Evolutionary conservation across 768 basidiomycete genomes (phyloP).

Genomic region (Fistulinella prunicolor): DNA sequence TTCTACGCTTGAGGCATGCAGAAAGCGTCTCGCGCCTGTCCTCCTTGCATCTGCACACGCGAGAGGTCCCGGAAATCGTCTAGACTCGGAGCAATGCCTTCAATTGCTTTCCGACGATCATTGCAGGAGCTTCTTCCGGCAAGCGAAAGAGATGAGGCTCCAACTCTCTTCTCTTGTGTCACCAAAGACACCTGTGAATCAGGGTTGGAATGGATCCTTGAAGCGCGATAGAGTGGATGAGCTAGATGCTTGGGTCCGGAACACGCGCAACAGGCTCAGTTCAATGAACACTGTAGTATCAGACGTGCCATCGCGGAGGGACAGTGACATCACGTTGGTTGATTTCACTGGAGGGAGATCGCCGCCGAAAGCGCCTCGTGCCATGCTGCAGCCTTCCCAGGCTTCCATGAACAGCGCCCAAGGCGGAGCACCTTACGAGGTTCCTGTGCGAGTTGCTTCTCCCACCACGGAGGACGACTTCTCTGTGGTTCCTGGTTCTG

Average conservation of each 20-base stretch:
- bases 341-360: slow-evolving; percentile 12
- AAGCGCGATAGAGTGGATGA: slow-evolving; percentile 14
- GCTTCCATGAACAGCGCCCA: neutral
- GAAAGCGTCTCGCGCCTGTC: slow-evolving; percentile 23
- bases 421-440: neutral
- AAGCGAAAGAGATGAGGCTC: slow-evolving; percentile 24
- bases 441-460: neutral
- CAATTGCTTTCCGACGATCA: slow-evolving; percentile 28
- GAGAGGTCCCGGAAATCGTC: slow-evolving; percentile 12
- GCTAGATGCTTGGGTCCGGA: slow-evolving; percentile 12
- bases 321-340: slow-evolving; percentile 27
- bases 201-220: neutral
- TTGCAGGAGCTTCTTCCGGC: slow-evolving; percentile 19
- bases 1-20: slow-evolving; percentile 26
- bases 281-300: slow-evolving; percentile 12
- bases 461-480: slow-evolving; percentile 1
- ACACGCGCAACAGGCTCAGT: slow-evolving; percentile 14
- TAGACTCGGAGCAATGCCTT: slow-evolving; percentile 19
- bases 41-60: slow-evolving; percentile 16
- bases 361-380: slow-evolving; percentile 22
- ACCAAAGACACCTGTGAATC: slow-evolving; percentile 3
- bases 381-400: slow-evolving; percentile 16
- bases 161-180: slow-evolving; percentile 17
- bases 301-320: slow-evolving; percentile 18
- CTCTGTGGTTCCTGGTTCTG: neutral